phyloP scores from a whole-genome alignment of 2,329 filamentous ascomycete genomes.

The Aquanectria penicillioides region DNA sequence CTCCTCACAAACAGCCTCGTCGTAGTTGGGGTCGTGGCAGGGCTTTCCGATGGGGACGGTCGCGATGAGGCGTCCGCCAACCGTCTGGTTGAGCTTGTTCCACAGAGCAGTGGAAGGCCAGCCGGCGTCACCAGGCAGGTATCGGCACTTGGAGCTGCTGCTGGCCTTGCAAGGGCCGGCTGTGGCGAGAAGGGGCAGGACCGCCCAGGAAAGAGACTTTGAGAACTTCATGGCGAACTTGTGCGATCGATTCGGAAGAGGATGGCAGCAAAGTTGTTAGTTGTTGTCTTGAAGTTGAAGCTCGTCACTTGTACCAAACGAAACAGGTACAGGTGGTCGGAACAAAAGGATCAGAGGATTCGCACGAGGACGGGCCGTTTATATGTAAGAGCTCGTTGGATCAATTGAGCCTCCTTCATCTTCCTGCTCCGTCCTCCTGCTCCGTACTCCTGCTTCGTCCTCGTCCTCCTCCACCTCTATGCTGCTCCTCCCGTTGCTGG shows the following conservation, averaged over 20 bases:
- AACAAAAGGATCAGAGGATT: background rate
- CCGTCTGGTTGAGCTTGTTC: slow-evolving; percentile 59
- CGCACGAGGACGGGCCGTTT: too few relatives aligned
- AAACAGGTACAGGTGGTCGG: slow-evolving; percentile 1
- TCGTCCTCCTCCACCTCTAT: background rate
- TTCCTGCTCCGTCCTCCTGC: too few relatives aligned
- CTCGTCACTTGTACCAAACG: background rate
- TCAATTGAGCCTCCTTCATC: too few relatives aligned
- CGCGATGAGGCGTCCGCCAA: slow-evolving; percentile 60
- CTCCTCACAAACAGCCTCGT: slow-evolving; percentile 54
- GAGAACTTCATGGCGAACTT: slow-evolving; percentile 29
- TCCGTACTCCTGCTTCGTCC: too few relatives aligned
- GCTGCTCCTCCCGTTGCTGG: background rate
- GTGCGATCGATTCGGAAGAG: background rate
- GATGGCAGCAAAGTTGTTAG: background rate
- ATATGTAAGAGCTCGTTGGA: background rate
- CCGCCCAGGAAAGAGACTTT: slow-evolving; percentile 12
- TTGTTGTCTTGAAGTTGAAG: background rate
- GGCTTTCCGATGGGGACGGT: slow-evolving; percentile 61
- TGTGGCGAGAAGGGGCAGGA: slow-evolving; percentile 28
- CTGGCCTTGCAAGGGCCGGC: slow-evolving; percentile 11
- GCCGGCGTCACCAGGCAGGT: slow-evolving; percentile 60
- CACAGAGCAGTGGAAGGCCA: slow-evolving; percentile 62
- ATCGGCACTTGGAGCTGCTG: slow-evolving; percentile 50
- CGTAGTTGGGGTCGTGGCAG: slow-evolving; percentile 61